Conservation (phyloP, 2,329 filamentous ascomycete genomes). For the Aspergillus latus region DNA sequence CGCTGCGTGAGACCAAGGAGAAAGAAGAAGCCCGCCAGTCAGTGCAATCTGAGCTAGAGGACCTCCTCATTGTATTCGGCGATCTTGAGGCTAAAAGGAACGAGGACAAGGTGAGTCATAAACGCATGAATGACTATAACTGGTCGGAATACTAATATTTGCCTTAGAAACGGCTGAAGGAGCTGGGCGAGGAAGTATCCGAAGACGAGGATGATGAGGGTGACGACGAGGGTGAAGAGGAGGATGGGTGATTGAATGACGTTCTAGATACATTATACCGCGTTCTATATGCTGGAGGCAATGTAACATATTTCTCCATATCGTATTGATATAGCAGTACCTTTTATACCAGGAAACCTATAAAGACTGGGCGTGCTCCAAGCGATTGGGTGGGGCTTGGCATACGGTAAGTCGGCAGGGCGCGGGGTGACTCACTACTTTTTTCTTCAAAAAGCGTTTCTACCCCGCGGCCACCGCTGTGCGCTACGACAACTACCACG, state of each 20-base stretch:
- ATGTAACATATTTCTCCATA: conserved; percentile 2
- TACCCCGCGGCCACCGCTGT: conserved; percentile 27
- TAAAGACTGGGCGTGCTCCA: neutral
- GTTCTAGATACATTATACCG: neutral
- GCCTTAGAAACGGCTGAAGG: conserved; percentile 57
- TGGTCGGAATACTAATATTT: conserved; percentile 2
- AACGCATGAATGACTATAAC: neutral
- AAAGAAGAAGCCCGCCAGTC: conserved; percentile 64
- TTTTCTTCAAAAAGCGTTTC: conserved; percentile 18
- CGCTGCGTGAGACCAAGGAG: conserved; percentile 38
- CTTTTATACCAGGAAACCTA: neutral
- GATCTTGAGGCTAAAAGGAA: conserved; percentile 75
- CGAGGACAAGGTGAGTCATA: conserved; percentile 67
- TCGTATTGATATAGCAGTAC: neutral
- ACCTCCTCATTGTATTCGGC: conserved; percentile 76
- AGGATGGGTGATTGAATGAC: conserved; percentile 42
- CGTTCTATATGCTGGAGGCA: neutral
- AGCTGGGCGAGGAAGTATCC: conserved; percentile 69
- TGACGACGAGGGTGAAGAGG: conserved; percentile 57
- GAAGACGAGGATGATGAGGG: conserved; percentile 71
- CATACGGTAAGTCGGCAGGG: conserved; percentile 11
- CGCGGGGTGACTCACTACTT: conserved; percentile 22
- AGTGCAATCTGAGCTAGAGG: conserved; percentile 73
- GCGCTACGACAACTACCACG: conserved; percentile 14
- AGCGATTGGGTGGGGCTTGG: conserved; percentile 6